Conservation (phyloP, 305 asterid genomes). For the Fraxinus sp. region DNA sequence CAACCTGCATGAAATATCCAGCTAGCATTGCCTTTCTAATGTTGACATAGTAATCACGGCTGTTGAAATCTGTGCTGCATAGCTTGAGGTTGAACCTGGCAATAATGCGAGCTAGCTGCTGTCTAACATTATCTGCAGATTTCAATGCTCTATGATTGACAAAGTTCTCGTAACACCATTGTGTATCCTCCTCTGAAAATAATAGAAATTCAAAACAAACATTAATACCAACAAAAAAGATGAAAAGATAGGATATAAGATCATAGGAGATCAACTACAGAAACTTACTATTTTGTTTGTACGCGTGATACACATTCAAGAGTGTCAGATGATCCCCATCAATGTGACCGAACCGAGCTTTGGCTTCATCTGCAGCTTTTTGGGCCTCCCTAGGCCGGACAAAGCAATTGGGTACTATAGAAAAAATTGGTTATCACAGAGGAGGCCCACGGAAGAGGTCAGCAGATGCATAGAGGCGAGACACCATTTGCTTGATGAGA, state of each 20-base stretch:
- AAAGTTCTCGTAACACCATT: conserved; percentile 93
- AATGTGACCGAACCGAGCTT: conserved; percentile 90
- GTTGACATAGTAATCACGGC: conserved; percentile 89
- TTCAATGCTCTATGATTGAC: conserved; percentile 79
- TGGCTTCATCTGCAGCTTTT: conserved; percentile 99
- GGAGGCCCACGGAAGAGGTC: conserved; percentile 99
- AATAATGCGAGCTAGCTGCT: conserved; percentile 90
- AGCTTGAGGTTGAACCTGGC: conserved; percentile 83
- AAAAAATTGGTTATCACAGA: conserved; percentile 97
- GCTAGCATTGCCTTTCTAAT: conserved; percentile 98
- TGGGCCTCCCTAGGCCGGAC: conserved; percentile 99
- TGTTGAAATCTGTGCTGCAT: conserved; percentile 95
- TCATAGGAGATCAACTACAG: neutral
- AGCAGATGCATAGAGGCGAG: conserved; percentile 99
- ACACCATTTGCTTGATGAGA: conserved; percentile 96
- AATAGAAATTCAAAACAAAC: conserved; percentile 6
- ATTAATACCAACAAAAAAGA: conserved; percentile 16
- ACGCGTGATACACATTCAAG: conserved; percentile 91
- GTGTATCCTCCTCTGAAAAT: conserved; percentile 77
- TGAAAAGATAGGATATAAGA: neutral
- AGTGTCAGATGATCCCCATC: conserved; percentile 96
- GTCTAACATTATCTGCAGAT: conserved; percentile 93
- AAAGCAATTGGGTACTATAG: conserved; percentile 99
- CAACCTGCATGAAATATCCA: conserved; percentile 99
- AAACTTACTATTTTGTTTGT: conserved; percentile 84